Evolutionary conservation across 495 filamentous ascomycete species (phyloP).

Genomic region (Talaromyces liani): DNA sequence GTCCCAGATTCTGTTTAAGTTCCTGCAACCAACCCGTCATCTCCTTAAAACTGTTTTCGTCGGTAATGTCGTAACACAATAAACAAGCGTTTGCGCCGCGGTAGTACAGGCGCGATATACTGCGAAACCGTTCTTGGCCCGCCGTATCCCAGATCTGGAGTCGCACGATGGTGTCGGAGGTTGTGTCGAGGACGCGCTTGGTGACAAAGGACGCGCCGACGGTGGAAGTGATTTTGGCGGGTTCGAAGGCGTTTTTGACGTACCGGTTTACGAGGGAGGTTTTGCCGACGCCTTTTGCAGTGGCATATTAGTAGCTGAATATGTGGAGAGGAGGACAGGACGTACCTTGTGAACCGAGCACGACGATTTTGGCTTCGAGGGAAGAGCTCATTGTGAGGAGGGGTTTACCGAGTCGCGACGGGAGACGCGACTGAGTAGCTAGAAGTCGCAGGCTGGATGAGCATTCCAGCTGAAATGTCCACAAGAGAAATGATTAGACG

Average conservation of each 20-base stretch:
- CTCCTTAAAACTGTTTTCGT: slow-evolving; percentile 76
- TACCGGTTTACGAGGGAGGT: slow-evolving; percentile 86
- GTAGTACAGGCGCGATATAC: slow-evolving; percentile 91
- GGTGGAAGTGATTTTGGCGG: slow-evolving; percentile 65
- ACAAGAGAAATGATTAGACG: neutral
- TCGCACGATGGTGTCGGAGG: slow-evolving; percentile 70
- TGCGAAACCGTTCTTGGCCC: slow-evolving; percentile 91
- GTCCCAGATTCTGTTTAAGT: slow-evolving; percentile 57
- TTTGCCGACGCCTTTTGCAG: slow-evolving; percentile 84
- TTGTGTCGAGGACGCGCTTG: slow-evolving; percentile 80
- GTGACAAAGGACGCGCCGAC: slow-evolving; percentile 93
- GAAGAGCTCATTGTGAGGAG: slow-evolving; percentile 56
- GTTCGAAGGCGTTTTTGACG: slow-evolving; percentile 68
- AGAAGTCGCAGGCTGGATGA: neutral
- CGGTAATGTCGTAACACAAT: slow-evolving; percentile 90
- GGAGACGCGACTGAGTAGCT: neutral
- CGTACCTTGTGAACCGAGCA: slow-evolving; percentile 72
- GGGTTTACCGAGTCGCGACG: slow-evolving; percentile 14
- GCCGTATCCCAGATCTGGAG: slow-evolving; percentile 94
- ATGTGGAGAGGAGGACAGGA: neutral
- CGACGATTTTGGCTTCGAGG: slow-evolving; percentile 89
- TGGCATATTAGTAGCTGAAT: neutral
- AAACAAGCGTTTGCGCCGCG: slow-evolving; percentile 90
- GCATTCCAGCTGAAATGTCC: neutral
- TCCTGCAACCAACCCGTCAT: slow-evolving; percentile 91